Evolutionary conservation across 768 basidiomycete genomes (phyloP).

Genomic region (Termitomyces sp.): DNA sequence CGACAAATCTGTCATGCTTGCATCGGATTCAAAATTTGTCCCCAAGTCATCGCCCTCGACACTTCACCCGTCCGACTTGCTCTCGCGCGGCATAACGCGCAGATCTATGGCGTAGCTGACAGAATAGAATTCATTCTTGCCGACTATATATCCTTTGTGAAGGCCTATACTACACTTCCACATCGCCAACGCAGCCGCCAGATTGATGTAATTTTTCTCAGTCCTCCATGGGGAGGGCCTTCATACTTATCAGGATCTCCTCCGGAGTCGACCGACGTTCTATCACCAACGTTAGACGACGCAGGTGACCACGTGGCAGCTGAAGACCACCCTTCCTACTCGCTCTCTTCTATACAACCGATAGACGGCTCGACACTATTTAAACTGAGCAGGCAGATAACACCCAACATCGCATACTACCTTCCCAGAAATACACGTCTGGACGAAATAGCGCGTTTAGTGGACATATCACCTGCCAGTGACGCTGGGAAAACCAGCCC

Average conservation of each 20-base stretch:
- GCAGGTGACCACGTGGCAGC: slow-evolving; percentile 1
- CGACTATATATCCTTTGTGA: slow-evolving; percentile 82
- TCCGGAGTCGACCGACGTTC: slow-evolving; percentile 5
- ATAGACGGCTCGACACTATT: slow-evolving; percentile 85
- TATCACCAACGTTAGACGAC: slow-evolving; percentile 1
- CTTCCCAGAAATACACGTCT: slow-evolving; percentile 80
- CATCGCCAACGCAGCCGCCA: slow-evolving; percentile 33
- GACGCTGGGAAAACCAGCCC: slow-evolving; percentile 5
- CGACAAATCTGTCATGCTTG: neutral
- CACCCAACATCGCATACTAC: slow-evolving; percentile 84
- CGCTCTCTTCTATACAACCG: slow-evolving; percentile 70
- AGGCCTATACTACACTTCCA: slow-evolving; percentile 36
- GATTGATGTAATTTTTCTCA: slow-evolving; percentile 89
- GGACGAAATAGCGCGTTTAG: slow-evolving; percentile 57
- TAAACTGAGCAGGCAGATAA: slow-evolving; percentile 62
- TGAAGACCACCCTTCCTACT: slow-evolving; percentile 52
- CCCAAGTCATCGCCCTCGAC: slow-evolving; percentile 89
- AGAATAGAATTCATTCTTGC: slow-evolving; percentile 91
- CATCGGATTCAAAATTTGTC: neutral
- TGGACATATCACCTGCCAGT: slow-evolving; percentile 5
- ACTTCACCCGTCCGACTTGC: slow-evolving; percentile 80
- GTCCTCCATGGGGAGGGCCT: slow-evolving; percentile 96
- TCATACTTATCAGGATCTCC: slow-evolving; percentile 49
- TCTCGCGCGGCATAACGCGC: slow-evolving; percentile 90
- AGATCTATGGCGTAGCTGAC: slow-evolving; percentile 91